Evolutionary conservation across 129 eudicot genomes (phyloP).

Genomic region (Artemisia tridentata): DNA sequence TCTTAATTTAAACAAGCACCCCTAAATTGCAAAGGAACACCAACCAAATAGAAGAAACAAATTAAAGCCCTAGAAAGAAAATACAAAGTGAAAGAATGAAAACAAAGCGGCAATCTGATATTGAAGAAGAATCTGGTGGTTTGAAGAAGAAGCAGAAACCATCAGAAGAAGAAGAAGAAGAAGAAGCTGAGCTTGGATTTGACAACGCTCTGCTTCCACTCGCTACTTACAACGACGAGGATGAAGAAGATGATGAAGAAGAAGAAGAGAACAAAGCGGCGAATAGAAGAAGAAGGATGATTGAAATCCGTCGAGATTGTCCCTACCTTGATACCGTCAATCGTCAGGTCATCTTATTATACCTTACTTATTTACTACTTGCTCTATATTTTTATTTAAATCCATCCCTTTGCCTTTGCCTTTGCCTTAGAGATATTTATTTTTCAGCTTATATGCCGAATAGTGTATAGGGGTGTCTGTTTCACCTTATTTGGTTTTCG

Average conservation of each 20-base stretch:
- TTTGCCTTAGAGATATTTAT: too few species aligned
- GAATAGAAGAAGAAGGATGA: slow-evolving; percentile 45
- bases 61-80: neutral
- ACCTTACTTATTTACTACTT: too few species aligned
- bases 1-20: too few species aligned
- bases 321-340: slow-evolving; percentile 95
- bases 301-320: slow-evolving; percentile 83
- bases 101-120: neutral
- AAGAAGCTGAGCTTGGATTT: slow-evolving; percentile 52
- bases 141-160: slow-evolving; percentile 51
- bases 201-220: slow-evolving; percentile 80
- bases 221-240: slow-evolving; percentile 67
- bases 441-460: too few species aligned
- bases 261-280: slow-evolving; percentile 51
- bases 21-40: too few species aligned
- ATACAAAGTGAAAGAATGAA: neutral
- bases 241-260: slow-evolving; percentile 56
- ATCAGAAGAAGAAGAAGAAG: slow-evolving; percentile 32
- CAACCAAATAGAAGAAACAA: neutral
- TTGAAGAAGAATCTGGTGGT: neutral
- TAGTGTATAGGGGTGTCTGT: too few species aligned
- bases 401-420: too few species aligned
- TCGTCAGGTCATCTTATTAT: slow-evolving; percentile 73
- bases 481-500: too few species aligned
- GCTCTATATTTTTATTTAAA: too few species aligned